These are phyloP conservation scores for Mortierella sp. DNA, from an alignment of 371 early-diverging fungal genomes.

Conservation along the genomic window DNA sequence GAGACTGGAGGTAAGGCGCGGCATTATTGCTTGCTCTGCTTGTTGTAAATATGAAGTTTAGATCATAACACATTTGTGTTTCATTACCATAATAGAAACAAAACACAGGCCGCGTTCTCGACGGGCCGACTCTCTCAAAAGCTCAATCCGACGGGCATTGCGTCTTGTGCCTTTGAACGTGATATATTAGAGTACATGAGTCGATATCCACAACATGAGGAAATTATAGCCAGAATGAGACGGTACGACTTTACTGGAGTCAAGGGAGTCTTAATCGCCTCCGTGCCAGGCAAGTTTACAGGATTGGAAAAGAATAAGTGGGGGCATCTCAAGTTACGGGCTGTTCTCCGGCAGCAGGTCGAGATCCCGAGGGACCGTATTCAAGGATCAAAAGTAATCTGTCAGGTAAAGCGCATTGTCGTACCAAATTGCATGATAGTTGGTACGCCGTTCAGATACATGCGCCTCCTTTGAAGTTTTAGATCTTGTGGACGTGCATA, in stretches of 20 bases:
- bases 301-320: conserved; percentile 57
- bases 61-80: not conserved
- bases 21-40: not conserved
- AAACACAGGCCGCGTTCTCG: conserved; percentile 67
- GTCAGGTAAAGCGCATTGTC: conserved; percentile 52
- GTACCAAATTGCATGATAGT: not conserved
- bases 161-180: conserved; percentile 61
- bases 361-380: conserved; percentile 39
- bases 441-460: not conserved
- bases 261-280: conserved; percentile 58
- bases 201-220: conserved; percentile 44
- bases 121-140: conserved; percentile 59
- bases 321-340: conserved; percentile 63
- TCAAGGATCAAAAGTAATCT: conserved; percentile 52
- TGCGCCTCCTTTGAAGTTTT: not conserved
- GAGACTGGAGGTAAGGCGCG: conserved; percentile 68
- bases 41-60: not conserved
- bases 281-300: conserved; percentile 61
- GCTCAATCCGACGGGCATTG: not conserved
- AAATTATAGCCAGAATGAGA: conserved; percentile 47
- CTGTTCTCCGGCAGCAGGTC: conserved; percentile 55
- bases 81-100: conserved; percentile 48
- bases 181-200: conserved; percentile 65
- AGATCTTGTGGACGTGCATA: too few relatives aligned
- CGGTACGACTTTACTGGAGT: conserved; percentile 60